These are phyloP conservation scores for Maudiozyma humilis DNA, from an alignment of 1,139 yeast species.

Conservation along the genomic window DNA sequence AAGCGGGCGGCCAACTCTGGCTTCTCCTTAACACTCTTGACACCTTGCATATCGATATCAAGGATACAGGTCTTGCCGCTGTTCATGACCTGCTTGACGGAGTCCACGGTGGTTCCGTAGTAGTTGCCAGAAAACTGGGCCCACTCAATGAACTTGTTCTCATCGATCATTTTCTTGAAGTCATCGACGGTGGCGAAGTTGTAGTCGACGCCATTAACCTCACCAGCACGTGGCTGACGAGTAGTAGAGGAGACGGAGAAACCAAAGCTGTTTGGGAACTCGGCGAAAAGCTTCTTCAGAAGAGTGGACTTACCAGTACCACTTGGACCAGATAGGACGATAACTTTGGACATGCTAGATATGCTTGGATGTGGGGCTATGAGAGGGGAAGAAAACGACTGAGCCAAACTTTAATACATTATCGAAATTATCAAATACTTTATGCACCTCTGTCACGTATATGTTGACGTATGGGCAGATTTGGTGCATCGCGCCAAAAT, in stretches of 20 bases:
- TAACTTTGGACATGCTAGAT: slow-evolving; percentile 59
- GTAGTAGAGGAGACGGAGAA: slow-evolving; percentile 94
- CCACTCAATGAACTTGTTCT: slow-evolving; percentile 84
- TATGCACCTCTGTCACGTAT: too few relatives aligned
- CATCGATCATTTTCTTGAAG: slow-evolving; percentile 66
- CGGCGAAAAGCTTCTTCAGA: slow-evolving; percentile 80
- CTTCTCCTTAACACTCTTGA: slow-evolving; percentile 68
- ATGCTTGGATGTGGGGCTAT: too few relatives aligned
- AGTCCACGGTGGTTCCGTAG: slow-evolving; percentile 85
- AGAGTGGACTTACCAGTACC: slow-evolving; percentile 96
- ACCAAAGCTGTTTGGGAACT: slow-evolving; percentile 82
- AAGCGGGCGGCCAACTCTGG: slow-evolving; percentile 77
- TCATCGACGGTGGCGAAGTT: slow-evolving; percentile 73
- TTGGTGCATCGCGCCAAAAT: background rate
- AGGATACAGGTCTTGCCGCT: slow-evolving; percentile 70
- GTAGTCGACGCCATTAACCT: slow-evolving; percentile 80
- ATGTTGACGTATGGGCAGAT: background rate
- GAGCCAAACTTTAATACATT: too few relatives aligned
- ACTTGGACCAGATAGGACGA: slow-evolving; percentile 94
- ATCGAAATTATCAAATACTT: too few relatives aligned
- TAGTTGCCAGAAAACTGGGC: slow-evolving; percentile 96
- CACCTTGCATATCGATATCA: slow-evolving; percentile 99
- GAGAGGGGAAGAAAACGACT: too few relatives aligned
- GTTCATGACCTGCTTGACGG: slow-evolving; percentile 55
- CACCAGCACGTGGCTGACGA: slow-evolving; percentile 86